These are phyloP conservation scores for Colletotrichum phormii DNA, from an alignment of 2,329 filamentous ascomycete species.

Conservation along the genomic window DNA sequence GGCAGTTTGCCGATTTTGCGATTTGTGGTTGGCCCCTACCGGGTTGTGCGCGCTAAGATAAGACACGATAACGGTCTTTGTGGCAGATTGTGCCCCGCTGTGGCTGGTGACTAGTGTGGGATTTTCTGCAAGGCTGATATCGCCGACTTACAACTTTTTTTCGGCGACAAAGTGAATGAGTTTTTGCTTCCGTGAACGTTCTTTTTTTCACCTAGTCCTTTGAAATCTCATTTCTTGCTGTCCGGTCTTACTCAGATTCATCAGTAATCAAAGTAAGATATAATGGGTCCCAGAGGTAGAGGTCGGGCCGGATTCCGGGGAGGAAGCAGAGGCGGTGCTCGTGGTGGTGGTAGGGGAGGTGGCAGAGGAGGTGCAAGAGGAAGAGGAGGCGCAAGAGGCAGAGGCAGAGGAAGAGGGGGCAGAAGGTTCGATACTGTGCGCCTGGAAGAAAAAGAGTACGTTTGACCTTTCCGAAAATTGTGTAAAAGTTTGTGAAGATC, in stretches of 20 bases:
- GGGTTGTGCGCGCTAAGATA: constrained; percentile 69
- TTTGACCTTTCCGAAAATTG: neutral
- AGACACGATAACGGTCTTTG: constrained; percentile 38
- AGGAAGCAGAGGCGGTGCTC: constrained; percentile 40
- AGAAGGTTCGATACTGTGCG: constrained; percentile 50
- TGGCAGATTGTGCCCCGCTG: constrained; percentile 38
- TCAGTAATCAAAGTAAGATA: no score
- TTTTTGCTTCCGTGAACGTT: neutral
- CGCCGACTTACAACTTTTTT: constrained; percentile 38
- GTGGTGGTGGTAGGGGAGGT: constrained; percentile 46
- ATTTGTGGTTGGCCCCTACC: constrained; percentile 55
- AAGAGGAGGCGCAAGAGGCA: constrained; percentile 45
- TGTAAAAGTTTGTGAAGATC: neutral
- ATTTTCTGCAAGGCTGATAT: constrained; percentile 39
- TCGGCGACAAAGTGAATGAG: constrained; percentile 8
- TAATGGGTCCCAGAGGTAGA: constrained; percentile 41
- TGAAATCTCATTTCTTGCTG: neutral
- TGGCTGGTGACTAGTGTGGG: constrained; percentile 37
- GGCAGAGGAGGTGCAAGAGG: constrained; percentile 49
- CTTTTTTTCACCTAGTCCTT: neutral
- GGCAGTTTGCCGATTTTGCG: constrained; percentile 52
- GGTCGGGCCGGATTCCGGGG: constrained; percentile 43
- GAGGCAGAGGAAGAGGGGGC: constrained; percentile 44
- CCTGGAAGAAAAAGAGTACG: constrained; percentile 56
- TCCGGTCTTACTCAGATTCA: no score